phyloP scores from a whole-genome alignment of 805 yeast species.

The Starmerella lactis-condensi region DNA sequence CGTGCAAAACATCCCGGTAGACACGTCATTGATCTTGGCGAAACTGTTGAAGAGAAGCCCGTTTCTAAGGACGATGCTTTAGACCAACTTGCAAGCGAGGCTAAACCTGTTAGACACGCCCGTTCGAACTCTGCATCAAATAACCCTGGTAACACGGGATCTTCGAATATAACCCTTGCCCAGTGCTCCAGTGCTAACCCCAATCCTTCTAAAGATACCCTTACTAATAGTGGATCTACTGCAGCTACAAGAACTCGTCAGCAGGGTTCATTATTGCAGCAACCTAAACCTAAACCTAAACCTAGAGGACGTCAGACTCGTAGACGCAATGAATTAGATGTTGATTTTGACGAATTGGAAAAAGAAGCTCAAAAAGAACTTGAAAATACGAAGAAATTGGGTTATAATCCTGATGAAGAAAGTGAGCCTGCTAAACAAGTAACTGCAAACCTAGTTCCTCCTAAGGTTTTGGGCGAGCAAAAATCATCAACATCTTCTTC shows the following conservation, averaged over 20 bases:
- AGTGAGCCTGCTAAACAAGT: no score
- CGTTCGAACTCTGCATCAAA: conserved; percentile 7
- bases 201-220: conserved; percentile 7
- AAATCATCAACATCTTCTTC: no score
- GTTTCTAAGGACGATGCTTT: conserved; percentile 57
- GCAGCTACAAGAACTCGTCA: neutral
- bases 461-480: no score
- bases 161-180: conserved; percentile 5
- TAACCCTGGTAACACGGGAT: neutral
- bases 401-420: conserved; percentile 25
- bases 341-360: conserved; percentile 50
- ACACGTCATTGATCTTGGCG: conserved; percentile 18
- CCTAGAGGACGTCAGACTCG: conserved; percentile 15
- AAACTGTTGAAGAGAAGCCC: conserved; percentile 2
- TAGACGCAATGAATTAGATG: conserved; percentile 19
- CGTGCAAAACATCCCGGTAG: conserved; percentile 48
- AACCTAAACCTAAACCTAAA: conserved; percentile 17
- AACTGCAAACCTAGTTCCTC: no score
- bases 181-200: conserved; percentile 5
- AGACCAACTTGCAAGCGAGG: conserved; percentile 55
- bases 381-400: conserved; percentile 30
- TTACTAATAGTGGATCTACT: no score
- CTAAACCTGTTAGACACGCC: conserved; percentile 13
- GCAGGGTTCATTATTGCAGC: conserved; percentile 3
- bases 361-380: conserved; percentile 70